A percentile compares a stretch with the other conserved stretches of the same genome.
Evolutionary conservation across 1,284 basidiomycete species (phyloP).

Genomic region (Ceratobasidium sp.): DNA sequence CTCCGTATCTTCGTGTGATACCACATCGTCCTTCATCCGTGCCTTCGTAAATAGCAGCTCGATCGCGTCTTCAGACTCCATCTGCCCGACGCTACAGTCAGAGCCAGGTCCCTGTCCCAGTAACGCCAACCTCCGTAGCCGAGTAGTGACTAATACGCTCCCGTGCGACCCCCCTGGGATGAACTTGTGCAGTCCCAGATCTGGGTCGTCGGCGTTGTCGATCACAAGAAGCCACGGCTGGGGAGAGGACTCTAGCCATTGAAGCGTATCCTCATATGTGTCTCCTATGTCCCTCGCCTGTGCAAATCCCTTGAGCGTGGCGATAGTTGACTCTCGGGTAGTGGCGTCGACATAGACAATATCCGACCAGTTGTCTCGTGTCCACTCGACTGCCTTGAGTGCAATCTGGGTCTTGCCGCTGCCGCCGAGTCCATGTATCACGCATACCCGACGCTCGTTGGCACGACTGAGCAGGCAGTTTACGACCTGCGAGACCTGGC

Average conservation of each 20-base stretch:
- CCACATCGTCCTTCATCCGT: not conserved
- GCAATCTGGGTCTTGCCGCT: conserved; percentile 17
- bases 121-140: not conserved
- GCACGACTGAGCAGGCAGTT: not conserved
- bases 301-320: conserved; percentile 10
- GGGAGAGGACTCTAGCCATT: not conserved
- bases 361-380: conserved; percentile 1
- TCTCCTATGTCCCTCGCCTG: not conserved
- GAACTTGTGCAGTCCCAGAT: not conserved
- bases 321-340: not conserved
- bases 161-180: conserved; percentile 2
- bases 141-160: conserved; percentile 19
- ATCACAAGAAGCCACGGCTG: conserved; percentile 3
- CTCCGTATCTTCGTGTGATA: not conserved
- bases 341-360: conserved; percentile 13
- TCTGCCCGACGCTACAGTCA: not conserved
- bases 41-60: conserved; percentile 1
- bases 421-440: too few relatives aligned
- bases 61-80: conserved; percentile 8
- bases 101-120: not conserved
- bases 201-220: conserved; percentile 12
- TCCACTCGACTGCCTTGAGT: not conserved
- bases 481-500: not conserved
- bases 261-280: not conserved
- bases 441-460: not conserved